Percentiles rank a stretch among this genome's conserved stretches.
These are phyloP conservation scores for Rhodomyrtus psidioides DNA, from an alignment of 441 rosid species.

Conservation along the genomic window DNA sequence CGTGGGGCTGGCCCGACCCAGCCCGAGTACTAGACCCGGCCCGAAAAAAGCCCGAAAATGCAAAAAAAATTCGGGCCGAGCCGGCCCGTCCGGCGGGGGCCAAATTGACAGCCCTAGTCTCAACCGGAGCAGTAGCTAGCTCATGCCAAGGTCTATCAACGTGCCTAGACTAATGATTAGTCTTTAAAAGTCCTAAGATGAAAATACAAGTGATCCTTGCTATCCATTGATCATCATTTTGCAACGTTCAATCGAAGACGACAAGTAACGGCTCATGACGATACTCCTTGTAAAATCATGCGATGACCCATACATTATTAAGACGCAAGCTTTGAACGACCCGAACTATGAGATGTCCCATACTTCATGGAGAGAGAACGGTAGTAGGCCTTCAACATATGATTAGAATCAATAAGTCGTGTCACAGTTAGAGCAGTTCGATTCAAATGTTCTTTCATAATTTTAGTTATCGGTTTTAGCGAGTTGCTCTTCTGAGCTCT, in stretches of 20 bases:
- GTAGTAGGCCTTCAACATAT: too few relatives aligned
- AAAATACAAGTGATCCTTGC: background rate
- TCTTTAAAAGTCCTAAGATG: background rate
- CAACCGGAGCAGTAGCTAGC: background rate
- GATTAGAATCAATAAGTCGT: too few relatives aligned
- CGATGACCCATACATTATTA: background rate
- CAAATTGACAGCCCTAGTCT: too few relatives aligned
- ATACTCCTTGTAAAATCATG: background rate
- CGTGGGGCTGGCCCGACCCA: too few relatives aligned
- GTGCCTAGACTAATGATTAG: background rate
- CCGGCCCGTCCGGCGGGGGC: too few relatives aligned
- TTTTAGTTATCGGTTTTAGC: too few relatives aligned
- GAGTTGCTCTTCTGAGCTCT: too few relatives aligned
- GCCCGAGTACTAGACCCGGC: too few relatives aligned
- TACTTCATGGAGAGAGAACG: too few relatives aligned
- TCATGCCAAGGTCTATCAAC: background rate
- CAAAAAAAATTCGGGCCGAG: too few relatives aligned
- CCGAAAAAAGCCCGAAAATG: too few relatives aligned
- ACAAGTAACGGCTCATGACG: background rate
- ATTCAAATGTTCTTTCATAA: background rate
- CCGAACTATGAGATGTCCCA: background rate
- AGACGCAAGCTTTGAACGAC: background rate
- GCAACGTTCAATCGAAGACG: background rate
- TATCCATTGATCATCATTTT: background rate
- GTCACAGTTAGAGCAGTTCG: too few relatives aligned